These are phyloP conservation scores for Colletotrichum sp. DNA, from an alignment of 2,329 filamentous ascomycete genomes.

Conservation along the genomic window DNA sequence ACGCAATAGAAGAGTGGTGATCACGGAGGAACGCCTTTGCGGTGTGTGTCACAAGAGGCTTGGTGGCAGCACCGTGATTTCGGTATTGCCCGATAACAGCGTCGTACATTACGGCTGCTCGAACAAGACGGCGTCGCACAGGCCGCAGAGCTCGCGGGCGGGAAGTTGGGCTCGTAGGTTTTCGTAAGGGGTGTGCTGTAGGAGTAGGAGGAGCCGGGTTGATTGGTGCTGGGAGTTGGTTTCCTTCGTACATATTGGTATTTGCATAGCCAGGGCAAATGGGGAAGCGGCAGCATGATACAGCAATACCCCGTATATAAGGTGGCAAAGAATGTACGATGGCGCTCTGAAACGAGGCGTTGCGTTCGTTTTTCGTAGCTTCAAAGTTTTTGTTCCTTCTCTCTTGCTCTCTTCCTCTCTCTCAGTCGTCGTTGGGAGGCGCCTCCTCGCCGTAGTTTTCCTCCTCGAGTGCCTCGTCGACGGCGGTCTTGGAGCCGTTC, in stretches of 20 bases:
- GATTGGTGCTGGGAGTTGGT: slow-evolving; percentile 5
- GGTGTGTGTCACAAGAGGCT: slow-evolving; percentile 92
- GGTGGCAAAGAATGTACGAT: slow-evolving; percentile 9
- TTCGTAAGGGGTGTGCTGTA: slow-evolving; percentile 25
- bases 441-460: slow-evolving; percentile 88
- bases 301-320: slow-evolving; percentile 31
- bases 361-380: background rate
- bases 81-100: slow-evolving; percentile 83
- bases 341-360: background rate
- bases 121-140: slow-evolving; percentile 48
- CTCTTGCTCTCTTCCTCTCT: background rate
- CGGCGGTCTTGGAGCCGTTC: slow-evolving; percentile 24
- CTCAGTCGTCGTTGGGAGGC: slow-evolving; percentile 65
- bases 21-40: slow-evolving; percentile 88
- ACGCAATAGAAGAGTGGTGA: slow-evolving; percentile 71
- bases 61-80: slow-evolving; percentile 83
- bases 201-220: background rate
- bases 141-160: slow-evolving; percentile 34
- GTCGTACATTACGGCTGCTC: slow-evolving; percentile 86
- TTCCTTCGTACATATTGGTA: slow-evolving; percentile 21
- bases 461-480: slow-evolving; percentile 67
- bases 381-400: background rate
- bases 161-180: slow-evolving; percentile 42
- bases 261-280: slow-evolving; percentile 25
- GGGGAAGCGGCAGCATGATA: slow-evolving; percentile 26